Evolutionary conservation across 306 rosid genomes (phyloP).

Genomic region (Styphnolobium japonicum): DNA sequence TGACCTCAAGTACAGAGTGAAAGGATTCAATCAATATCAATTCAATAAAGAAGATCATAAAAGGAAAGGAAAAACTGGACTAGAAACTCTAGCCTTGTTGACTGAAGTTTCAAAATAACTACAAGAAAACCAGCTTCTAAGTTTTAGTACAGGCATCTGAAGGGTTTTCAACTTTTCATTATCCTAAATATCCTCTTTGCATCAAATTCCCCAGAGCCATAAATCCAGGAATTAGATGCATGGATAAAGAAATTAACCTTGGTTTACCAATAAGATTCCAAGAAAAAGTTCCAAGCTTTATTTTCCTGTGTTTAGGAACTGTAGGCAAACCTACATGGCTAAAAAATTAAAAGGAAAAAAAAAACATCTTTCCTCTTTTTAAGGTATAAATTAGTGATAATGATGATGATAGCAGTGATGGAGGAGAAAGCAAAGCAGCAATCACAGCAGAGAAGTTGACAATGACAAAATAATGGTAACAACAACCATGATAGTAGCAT

Average conservation of each 20-base stretch:
- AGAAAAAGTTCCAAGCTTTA: background rate
- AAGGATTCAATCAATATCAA: background rate
- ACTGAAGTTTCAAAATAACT: no score
- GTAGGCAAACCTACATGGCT: background rate
- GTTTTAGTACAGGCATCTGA: background rate
- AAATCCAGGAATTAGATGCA: background rate
- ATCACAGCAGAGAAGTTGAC: background rate
- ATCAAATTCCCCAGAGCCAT: background rate
- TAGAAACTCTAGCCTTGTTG: background rate
- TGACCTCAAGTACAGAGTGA: background rate
- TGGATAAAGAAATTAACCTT: background rate
- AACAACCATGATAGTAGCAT: background rate
- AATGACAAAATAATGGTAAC: slow-evolving; percentile 11
- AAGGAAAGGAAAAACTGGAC: background rate
- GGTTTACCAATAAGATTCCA: background rate
- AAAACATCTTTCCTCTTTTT: background rate
- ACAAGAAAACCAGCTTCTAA: background rate
- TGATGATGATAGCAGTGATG: background rate
- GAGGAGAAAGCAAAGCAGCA: background rate
- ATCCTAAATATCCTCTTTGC: background rate
- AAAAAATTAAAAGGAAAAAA: background rate
- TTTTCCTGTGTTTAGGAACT: background rate
- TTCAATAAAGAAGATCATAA: background rate
- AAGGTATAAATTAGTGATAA: background rate
- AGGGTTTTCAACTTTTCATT: background rate